These are phyloP conservation scores for Wickerhamomyces strasburgensis DNA, from an alignment of 805 yeast species.

Conservation along the genomic window DNA sequence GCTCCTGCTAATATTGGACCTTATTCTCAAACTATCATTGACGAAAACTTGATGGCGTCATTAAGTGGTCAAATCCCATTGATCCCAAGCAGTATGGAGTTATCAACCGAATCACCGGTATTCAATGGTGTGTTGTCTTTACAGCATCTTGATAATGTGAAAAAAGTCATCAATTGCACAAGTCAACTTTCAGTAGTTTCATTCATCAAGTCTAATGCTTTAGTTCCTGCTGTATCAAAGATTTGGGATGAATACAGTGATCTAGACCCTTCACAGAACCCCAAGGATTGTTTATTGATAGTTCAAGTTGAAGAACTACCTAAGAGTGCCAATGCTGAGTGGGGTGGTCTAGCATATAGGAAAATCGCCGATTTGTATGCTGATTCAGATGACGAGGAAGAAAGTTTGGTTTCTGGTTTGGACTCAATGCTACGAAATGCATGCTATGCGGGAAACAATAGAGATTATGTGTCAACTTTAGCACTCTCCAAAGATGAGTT, in stretches of 20 bases:
- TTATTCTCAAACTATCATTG: conserved; percentile 77
- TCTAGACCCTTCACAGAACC: conserved; percentile 22
- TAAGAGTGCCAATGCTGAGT: conserved; percentile 59
- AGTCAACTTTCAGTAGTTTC: conserved; percentile 48
- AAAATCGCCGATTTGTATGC: conserved; percentile 31
- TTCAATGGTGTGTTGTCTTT: conserved; percentile 51
- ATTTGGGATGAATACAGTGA: conserved; percentile 44
- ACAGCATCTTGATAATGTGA: conserved; percentile 69
- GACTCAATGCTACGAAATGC: conserved; percentile 2
- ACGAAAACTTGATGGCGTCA: conserved; percentile 44
- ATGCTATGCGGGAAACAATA: conserved; percentile 12
- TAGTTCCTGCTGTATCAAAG: conserved; percentile 29
- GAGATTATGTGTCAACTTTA: conserved; percentile 16
- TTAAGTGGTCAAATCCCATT: conserved; percentile 93
- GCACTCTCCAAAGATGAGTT: conserved; percentile 16
- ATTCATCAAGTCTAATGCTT: conserved; percentile 38
- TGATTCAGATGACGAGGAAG: conserved; percentile 38
- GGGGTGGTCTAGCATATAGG: conserved; percentile 62
- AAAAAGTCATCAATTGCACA: conserved; percentile 43
- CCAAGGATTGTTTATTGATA: conserved; percentile 35
- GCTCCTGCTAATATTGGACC: conserved; percentile 99
- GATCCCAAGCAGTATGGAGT: conserved; percentile 63
- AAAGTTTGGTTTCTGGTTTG: conserved; percentile 2
- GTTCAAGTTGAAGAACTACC: conserved; percentile 59
- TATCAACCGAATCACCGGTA: conserved; percentile 26